Evolutionary conservation across 345 rosid genomes (phyloP).

Genomic region (Lepidium aucheri): DNA sequence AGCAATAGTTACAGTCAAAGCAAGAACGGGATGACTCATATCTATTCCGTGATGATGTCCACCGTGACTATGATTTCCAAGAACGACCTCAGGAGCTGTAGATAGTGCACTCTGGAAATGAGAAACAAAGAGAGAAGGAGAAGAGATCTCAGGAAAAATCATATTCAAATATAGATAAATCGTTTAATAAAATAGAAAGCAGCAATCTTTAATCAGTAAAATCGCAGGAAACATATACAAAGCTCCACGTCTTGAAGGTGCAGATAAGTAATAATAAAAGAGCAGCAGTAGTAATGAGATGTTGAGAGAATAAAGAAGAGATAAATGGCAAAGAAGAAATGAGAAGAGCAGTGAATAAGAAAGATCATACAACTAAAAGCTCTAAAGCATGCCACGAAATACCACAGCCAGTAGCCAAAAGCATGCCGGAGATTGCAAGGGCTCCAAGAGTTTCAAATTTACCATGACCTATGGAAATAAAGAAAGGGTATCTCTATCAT

Average conservation of each 20-base stretch:
- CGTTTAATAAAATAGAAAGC: no score
- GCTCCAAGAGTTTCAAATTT: constrained; percentile 93
- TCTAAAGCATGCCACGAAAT: constrained; percentile 84
- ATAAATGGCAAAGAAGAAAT: background rate
- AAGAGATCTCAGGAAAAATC: background rate
- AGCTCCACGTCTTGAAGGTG: background rate
- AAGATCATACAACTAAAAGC: constrained; percentile 45
- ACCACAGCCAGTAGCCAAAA: constrained; percentile 81
- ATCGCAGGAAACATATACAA: background rate
- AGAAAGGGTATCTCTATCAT: no score
- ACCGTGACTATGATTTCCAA: constrained; percentile 31
- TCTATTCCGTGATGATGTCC: constrained; percentile 73
- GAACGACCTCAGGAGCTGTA: constrained; percentile 40
- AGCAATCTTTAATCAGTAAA: background rate
- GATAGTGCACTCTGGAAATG: constrained; percentile 45
- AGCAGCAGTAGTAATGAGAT: background rate
- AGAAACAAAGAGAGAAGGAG: constrained; percentile 9
- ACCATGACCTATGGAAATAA: constrained; percentile 59
- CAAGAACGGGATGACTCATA: constrained; percentile 72
- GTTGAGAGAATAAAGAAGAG: background rate
- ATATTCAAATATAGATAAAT: background rate
- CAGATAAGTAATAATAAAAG: background rate
- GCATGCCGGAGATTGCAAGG: constrained; percentile 89
- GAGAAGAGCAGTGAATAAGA: background rate
- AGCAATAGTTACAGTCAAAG: constrained; percentile 64